phyloP scores from a whole-genome alignment of 208 protist genomes.

The Acanthamoeba castellanii region DNA sequence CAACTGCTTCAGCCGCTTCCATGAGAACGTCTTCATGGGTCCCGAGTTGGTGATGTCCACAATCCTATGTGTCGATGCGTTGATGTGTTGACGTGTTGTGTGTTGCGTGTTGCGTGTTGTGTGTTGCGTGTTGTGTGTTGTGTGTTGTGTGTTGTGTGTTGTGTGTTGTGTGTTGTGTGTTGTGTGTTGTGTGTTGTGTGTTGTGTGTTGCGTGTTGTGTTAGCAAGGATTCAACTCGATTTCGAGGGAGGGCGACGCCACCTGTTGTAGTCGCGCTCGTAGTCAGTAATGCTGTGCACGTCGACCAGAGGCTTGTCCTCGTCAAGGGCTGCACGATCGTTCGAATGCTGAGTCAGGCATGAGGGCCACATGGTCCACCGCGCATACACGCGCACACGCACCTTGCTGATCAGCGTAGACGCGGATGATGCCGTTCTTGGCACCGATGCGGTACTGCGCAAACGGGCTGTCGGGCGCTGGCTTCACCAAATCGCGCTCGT shows the following conservation, averaged over 20 bases:
- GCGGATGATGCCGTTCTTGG: slow-evolving; percentile 9
- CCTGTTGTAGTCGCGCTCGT: slow-evolving; percentile 44
- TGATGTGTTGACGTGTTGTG: too few species aligned
- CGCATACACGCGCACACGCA: background rate
- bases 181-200: background rate
- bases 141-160: background rate
- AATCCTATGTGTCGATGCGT: background rate
- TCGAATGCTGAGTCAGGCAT: background rate
- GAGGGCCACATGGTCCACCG: background rate
- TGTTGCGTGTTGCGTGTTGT: background rate
- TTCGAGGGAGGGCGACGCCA: background rate
- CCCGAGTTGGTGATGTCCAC: slow-evolving; percentile 65
- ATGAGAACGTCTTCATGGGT: slow-evolving; percentile 68
- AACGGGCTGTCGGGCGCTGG: slow-evolving; percentile 9
- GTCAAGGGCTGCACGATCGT: background rate
- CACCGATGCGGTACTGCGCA: background rate
- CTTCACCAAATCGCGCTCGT: slow-evolving; percentile 58
- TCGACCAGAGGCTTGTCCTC: slow-evolving; percentile 29
- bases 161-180: too few species aligned
- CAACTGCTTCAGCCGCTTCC: slow-evolving; percentile 59
- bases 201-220: background rate
- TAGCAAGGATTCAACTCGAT: background rate
- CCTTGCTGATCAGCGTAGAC: slow-evolving; percentile 70
- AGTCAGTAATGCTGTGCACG: slow-evolving; percentile 43
- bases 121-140: background rate